Conservation (phyloP, 164 flowering plant species). For the Berberis vulgaris region DNA sequence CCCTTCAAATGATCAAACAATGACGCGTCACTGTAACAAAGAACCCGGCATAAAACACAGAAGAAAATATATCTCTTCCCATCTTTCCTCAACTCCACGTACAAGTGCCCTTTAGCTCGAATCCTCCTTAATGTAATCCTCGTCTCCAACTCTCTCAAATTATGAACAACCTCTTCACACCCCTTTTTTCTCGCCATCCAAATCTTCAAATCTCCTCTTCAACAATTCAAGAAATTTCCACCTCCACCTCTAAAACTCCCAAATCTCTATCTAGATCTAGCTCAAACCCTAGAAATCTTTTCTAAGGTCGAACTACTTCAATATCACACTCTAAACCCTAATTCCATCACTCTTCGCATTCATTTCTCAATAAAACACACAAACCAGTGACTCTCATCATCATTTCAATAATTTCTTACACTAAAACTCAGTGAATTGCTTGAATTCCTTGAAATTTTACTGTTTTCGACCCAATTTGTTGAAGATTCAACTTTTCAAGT, state of each 20-base stretch:
- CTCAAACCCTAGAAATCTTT: conserved; percentile 3
- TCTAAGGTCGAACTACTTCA: no score
- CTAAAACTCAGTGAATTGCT: no score
- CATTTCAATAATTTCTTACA: no score
- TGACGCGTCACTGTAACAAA: conserved; percentile 61
- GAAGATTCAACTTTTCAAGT: no score
- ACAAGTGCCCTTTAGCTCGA: conserved; percentile 62
- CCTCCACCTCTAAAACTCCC: not conserved
- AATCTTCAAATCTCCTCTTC: conserved; percentile 26
- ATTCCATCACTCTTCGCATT: no score
- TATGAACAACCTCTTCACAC: conserved; percentile 24
- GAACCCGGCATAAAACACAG: conserved; percentile 71
- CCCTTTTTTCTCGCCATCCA: conserved; percentile 18
- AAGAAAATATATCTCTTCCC: conserved; percentile 68
- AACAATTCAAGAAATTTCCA: conserved; percentile 5
- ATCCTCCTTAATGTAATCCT: conserved; percentile 46
- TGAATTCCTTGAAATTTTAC: no score
- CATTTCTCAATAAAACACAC: no score
- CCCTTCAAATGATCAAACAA: conserved; percentile 72
- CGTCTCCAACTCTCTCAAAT: conserved; percentile 50
- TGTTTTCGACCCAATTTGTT: no score
- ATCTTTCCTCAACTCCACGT: conserved; percentile 71
- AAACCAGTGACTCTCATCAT: no score
- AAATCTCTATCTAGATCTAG: not conserved
- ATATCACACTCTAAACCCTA: no score